Percentiles rank a stretch among this genome's conserved stretches.
phyloP scores from a whole-genome alignment of 345 rosid species.

The Lepidium sativum region DNA sequence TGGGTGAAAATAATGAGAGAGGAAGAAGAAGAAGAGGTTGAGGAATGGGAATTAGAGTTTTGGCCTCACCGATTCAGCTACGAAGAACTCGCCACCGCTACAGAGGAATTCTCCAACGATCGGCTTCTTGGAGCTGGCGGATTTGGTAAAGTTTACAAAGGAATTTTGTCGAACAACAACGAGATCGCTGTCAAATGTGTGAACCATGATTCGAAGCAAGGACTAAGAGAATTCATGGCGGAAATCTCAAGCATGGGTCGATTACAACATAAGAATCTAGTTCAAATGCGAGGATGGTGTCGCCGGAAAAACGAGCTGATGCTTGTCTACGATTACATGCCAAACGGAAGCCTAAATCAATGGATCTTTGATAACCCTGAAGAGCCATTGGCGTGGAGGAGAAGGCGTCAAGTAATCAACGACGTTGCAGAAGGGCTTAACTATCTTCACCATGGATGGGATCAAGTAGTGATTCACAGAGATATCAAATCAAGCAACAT shows the following conservation, averaged over 20 bases:
- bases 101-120: constrained; percentile 49
- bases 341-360: constrained; percentile 65
- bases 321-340: constrained; percentile 88
- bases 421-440: constrained; percentile 80
- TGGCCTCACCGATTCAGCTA: constrained; percentile 92
- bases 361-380: constrained; percentile 58
- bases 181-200: constrained; percentile 77
- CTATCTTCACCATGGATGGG: constrained; percentile 91
- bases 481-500: constrained; percentile 86
- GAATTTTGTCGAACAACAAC: constrained; percentile 38
- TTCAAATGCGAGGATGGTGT: constrained; percentile 88
- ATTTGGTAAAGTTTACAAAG: constrained; percentile 72
- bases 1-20: constrained; percentile 36
- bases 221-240: constrained; percentile 87
- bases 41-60: constrained; percentile 85
- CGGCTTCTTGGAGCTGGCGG: constrained; percentile 76
- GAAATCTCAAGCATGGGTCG: constrained; percentile 88
- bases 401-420: constrained; percentile 46
- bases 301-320: constrained; percentile 57
- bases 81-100: constrained; percentile 57
- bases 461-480: constrained; percentile 74
- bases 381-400: constrained; percentile 50
- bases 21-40: constrained; percentile 54
- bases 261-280: constrained; percentile 76
- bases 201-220: constrained; percentile 85